Evolutionary conservation across 129 eudicot genomes (phyloP).

Genomic region (Flaveria robusta): DNA sequence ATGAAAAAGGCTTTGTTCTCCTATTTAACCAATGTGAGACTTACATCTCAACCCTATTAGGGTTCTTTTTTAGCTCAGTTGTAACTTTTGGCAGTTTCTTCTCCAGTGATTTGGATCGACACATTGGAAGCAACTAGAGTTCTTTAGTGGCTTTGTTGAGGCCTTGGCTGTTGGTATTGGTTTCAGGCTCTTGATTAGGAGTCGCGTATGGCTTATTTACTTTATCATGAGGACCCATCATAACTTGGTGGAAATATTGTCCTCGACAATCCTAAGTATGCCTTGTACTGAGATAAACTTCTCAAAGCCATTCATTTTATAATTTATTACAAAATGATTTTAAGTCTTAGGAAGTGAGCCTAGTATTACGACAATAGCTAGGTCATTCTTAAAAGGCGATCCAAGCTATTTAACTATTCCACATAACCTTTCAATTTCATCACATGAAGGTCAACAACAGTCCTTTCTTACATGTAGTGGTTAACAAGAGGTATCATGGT

Average conservation of each 20-base stretch:
- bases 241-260: not conserved
- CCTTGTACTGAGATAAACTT: not conserved
- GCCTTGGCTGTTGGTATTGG: not conserved
- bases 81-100: no score
- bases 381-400: not conserved
- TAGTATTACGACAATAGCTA: not conserved
- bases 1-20: no score
- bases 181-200: not conserved
- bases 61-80: no score
- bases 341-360: not conserved
- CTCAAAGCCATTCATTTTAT: not conserved
- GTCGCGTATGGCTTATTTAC: not conserved
- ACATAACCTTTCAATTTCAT: not conserved
- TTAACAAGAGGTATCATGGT: not conserved
- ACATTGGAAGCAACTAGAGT: not conserved
- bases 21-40: no score
- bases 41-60: no score
- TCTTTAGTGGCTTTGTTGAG: not conserved
- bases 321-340: not conserved
- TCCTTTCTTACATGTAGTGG: not conserved
- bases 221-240: not conserved
- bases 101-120: no score
- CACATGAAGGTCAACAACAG: not conserved
- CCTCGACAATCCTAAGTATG: not conserved
- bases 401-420: not conserved